Evolutionary conservation across 352 stramenopile species (phyloP), one percentile per base, ranked within the genome.

Genomic region (Paralagenidium karlingii): DNA sequence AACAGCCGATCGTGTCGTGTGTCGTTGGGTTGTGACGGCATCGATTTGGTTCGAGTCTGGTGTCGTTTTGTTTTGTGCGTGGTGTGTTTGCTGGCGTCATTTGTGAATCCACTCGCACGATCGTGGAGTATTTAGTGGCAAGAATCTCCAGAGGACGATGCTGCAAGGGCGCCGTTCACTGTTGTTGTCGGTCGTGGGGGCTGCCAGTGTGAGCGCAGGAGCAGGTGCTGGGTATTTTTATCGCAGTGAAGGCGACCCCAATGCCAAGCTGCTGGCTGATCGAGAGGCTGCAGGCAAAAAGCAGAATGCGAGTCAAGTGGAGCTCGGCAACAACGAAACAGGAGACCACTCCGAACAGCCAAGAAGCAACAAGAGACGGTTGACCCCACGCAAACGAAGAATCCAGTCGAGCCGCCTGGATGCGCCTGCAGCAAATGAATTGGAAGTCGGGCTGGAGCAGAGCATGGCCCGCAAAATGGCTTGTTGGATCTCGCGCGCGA

Each of bases 401-500:
- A 40, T 24, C 11, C 8, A 8, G 15, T 13, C 1, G 19, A 18
- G 26, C 27, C 30, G 16, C 21, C 13, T 30, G 39, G 0, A 37
- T 45, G 10, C 43, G 48, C n/a, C 47, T 51, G 24, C 31, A 67
- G 25, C 60, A 54, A 22, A 54, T 56, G 15, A 58, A 58, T 29
- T 71, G 60, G 16, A 71, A 63, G 49, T 83, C 10, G 68, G 67
- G 8, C 55, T 82, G 44, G 67, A 83, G 33, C 73, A 86, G 54
- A 86, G 73, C 55, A 48, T 76, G 21, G 55, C 58, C 19, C 66
- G 73, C 31, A 67, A 86, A 30, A 42, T 86, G 26, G 73, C 67
- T 22, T 81, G 69, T 38, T 79, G 63, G 55, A 55, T 81, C 25
- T 79, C 73, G 20, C 77, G 64, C 0, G 62, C 62, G 31, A 79